Conservation (phyloP, 169 alveolate genomes). For the Eimeria tenella region DNA sequence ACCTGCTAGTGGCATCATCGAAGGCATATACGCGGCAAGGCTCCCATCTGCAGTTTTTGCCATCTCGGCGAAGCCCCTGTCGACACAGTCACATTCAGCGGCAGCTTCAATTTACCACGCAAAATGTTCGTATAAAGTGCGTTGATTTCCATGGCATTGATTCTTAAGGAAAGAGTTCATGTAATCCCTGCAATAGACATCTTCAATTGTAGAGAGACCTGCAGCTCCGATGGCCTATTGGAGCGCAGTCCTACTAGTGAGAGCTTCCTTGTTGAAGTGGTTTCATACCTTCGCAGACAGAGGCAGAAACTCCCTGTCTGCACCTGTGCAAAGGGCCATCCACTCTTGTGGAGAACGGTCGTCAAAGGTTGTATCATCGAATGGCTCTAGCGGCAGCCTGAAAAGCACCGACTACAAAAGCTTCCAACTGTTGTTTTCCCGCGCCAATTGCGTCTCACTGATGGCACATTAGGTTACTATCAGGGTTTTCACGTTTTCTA, state of each 20-base stretch:
- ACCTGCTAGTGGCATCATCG: conserved; percentile 46
- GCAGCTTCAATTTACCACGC: background rate
- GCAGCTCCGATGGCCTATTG: too few relatives aligned
- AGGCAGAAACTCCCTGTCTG: conserved; percentile 86
- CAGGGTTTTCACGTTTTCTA: background rate
- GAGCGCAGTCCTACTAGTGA: too few relatives aligned
- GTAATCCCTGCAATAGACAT: too few relatives aligned
- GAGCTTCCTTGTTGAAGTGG: background rate
- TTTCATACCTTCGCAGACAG: conserved; percentile 68
- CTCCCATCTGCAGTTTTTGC: conserved; percentile 89
- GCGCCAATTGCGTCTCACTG: too few relatives aligned
- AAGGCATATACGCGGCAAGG: conserved; percentile 81
- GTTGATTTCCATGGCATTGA: too few relatives aligned
- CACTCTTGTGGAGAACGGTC: conserved; percentile 93
- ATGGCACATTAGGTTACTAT: background rate
- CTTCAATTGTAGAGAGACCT: too few relatives aligned
- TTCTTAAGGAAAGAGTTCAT: too few relatives aligned
- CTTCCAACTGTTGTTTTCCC: conserved; percentile 71
- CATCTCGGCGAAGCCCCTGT: conserved; percentile 86
- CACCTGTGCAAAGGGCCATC: conserved; percentile 86
- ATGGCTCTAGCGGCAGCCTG: conserved; percentile 93
- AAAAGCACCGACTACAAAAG: background rate
- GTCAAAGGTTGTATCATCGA: conserved; percentile 94
- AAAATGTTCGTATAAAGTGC: background rate
- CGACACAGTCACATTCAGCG: conserved; percentile 81